phyloP scores from a whole-genome alignment of 441 rosid species.

The Adansonia grandidieri region DNA sequence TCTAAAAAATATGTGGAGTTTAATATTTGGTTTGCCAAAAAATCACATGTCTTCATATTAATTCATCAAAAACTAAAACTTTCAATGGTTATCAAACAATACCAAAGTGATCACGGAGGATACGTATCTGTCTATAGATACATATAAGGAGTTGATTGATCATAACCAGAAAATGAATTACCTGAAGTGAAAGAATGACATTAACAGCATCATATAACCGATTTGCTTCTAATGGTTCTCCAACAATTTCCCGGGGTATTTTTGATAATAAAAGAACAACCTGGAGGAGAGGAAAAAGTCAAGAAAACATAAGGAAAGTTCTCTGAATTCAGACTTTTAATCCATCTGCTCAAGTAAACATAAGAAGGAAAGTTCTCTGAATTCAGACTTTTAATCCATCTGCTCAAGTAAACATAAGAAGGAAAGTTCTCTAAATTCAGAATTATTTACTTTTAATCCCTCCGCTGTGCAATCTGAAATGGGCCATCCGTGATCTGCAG shows the following conservation, averaged over 20 bases:
- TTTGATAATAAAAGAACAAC: conserved; percentile 71
- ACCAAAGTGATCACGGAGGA: not conserved
- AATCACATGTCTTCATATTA: too few species aligned
- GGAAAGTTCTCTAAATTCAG: conserved; percentile 23
- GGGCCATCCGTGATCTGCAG: conserved; percentile 97
- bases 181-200: conserved; percentile 91
- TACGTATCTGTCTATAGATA: not conserved
- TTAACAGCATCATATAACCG: conserved; percentile 79
- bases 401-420: conserved; percentile 31
- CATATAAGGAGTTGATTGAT: not conserved
- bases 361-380: conserved; percentile 17
- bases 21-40: too few species aligned
- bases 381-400: conserved; percentile 58
- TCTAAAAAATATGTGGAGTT: too few species aligned
- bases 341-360: conserved; percentile 59
- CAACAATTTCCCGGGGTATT: conserved; percentile 72
- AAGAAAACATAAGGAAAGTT: conserved; percentile 22
- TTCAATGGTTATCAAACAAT: not conserved
- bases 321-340: conserved; percentile 51
- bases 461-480: conserved; percentile 98
- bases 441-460: conserved; percentile 77
- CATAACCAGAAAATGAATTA: conserved; percentile 32
- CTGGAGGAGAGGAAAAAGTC: conserved; percentile 39
- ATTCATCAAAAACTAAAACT: not conserved
- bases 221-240: conserved; percentile 65